Percentiles rank a stretch among this genome's conserved stretches.
These are phyloP conservation scores for Xylaria digitata DNA, from an alignment of 2,329 filamentous ascomycete species.

Conservation along the genomic window DNA sequence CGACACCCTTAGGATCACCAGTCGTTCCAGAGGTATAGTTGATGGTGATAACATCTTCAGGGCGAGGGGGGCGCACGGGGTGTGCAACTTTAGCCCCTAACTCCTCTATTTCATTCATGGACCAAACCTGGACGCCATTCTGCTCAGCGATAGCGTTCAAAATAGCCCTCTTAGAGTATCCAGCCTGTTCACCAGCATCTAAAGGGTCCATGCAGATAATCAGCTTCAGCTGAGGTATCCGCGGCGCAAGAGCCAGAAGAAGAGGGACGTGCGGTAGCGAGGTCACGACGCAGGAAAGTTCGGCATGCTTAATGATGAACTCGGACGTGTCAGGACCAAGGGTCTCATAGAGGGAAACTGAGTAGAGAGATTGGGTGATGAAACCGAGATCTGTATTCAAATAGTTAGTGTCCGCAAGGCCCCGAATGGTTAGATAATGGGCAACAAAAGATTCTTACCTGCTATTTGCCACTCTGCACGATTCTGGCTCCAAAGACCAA, in stretches of 20 bases:
- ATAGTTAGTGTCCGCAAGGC: slow-evolving; percentile 30
- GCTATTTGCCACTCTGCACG: slow-evolving; percentile 89
- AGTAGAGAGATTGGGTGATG: slow-evolving; percentile 87
- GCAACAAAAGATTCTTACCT: slow-evolving; percentile 56
- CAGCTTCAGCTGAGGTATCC: slow-evolving; percentile 82
- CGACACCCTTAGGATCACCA: slow-evolving; percentile 83
- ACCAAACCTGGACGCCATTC: slow-evolving; percentile 81
- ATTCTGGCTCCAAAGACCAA: slow-evolving; percentile 90
- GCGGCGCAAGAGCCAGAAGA: slow-evolving; percentile 81
- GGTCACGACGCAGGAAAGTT: slow-evolving; percentile 78
- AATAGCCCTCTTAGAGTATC: slow-evolving; percentile 82
- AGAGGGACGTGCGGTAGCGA: slow-evolving; percentile 84
- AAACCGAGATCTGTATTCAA: slow-evolving; percentile 77
- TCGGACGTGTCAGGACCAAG: slow-evolving; percentile 91
- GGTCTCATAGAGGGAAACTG: slow-evolving; percentile 96
- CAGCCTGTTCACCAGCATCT: slow-evolving; percentile 79
- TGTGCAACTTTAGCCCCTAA: slow-evolving; percentile 78
- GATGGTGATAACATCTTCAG: slow-evolving; percentile 85
- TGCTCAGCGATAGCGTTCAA: slow-evolving; percentile 80
- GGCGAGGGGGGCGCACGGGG: slow-evolving; percentile 75
- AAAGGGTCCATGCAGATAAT: slow-evolving; percentile 89
- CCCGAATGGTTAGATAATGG: neutral
- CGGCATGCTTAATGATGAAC: slow-evolving; percentile 94
- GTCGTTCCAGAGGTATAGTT: slow-evolving; percentile 92
- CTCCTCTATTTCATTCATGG: slow-evolving; percentile 82